phyloP scores from a whole-genome alignment of 1,284 basidiomycete genomes.

The Meira miltonrushii region DNA sequence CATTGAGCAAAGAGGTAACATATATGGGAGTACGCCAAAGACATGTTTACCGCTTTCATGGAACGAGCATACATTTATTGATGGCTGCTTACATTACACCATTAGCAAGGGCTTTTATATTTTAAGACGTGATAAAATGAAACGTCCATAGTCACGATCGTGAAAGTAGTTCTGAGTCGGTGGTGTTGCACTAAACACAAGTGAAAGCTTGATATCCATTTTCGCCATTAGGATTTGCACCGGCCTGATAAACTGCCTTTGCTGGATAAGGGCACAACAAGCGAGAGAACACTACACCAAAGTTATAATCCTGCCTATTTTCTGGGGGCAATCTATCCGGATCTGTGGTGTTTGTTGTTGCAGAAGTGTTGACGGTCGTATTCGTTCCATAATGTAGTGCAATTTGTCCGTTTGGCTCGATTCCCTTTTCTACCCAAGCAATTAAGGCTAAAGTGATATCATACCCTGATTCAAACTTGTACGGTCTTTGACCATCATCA shows the following conservation, averaged over 20 bases:
- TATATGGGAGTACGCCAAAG: too few species aligned
- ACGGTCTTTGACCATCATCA: conserved; percentile 17
- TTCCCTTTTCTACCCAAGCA: conserved; percentile 17
- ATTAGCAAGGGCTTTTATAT: too few species aligned
- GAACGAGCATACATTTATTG: too few species aligned
- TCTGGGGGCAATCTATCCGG: neutral
- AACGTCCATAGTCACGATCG: too few species aligned
- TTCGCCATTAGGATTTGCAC: neutral
- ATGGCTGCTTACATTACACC: too few species aligned
- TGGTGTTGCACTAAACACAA: too few species aligned
- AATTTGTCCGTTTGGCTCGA: conserved; percentile 4
- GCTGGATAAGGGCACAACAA: conserved; percentile 20
- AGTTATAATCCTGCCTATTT: neutral
- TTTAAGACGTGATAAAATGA: too few species aligned
- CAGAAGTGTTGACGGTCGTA: neutral
- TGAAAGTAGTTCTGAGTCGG: too few species aligned
- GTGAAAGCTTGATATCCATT: too few species aligned
- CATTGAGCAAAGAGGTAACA: too few species aligned
- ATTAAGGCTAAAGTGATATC: conserved; percentile 19
- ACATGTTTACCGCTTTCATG: too few species aligned
- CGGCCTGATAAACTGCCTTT: conserved; percentile 14
- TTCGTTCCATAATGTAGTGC: conserved; percentile 13
- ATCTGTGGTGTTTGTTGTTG: too few species aligned
- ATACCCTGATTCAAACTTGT: conserved; percentile 15
- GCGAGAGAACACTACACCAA: conserved; percentile 16